Percentiles rank a stretch among this genome's conserved stretches.
Conservation (phyloP, 2,329 filamentous ascomycete genomes). For the Fusarium setosum region DNA sequence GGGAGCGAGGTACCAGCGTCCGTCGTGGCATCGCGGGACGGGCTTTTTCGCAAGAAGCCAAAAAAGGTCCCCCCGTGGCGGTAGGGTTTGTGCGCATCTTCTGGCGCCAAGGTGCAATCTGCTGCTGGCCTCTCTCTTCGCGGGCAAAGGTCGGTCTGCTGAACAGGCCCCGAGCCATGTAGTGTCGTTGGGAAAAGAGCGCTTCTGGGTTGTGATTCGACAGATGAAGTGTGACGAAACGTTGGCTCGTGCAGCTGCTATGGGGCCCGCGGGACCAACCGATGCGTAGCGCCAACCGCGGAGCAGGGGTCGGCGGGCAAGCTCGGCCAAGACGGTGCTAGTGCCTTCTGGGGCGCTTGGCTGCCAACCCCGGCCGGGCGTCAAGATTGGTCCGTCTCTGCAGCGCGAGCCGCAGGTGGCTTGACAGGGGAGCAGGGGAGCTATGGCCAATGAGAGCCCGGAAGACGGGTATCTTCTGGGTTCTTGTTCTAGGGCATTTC, state of each 20-base stretch:
- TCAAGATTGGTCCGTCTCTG: constrained; percentile 55
- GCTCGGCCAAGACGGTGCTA: background rate
- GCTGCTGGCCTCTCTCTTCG: constrained; percentile 9
- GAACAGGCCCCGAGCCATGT: constrained; percentile 34
- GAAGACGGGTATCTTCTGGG: constrained; percentile 12
- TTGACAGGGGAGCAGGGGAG: constrained; percentile 20
- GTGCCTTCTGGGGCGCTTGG: constrained; percentile 8
- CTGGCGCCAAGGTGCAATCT: constrained; percentile 21
- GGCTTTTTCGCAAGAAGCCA: background rate
- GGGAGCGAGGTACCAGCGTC: constrained; percentile 18
- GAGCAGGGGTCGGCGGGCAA: constrained; percentile 33
- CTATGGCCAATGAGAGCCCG: constrained; percentile 18
- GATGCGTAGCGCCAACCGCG: constrained; percentile 51
- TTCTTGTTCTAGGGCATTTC: constrained; percentile 13
- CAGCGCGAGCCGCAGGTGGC: constrained; percentile 43
- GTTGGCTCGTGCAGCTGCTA: constrained; percentile 57
- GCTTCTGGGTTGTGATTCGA: constrained; percentile 50
- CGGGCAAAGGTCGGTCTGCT: constrained; percentile 39
- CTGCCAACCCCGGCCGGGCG: constrained; percentile 46
- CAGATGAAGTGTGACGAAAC: constrained; percentile 55
- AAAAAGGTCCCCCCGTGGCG: constrained; percentile 22
- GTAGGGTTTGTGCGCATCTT: constrained; percentile 25
- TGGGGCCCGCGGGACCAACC: constrained; percentile 60
- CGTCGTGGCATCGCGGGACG: constrained; percentile 9
- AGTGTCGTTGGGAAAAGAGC: constrained; percentile 38